These are phyloP conservation scores for Pyrenula aspistea DNA, from an alignment of 495 filamentous ascomycete species.

Conservation along the genomic window DNA sequence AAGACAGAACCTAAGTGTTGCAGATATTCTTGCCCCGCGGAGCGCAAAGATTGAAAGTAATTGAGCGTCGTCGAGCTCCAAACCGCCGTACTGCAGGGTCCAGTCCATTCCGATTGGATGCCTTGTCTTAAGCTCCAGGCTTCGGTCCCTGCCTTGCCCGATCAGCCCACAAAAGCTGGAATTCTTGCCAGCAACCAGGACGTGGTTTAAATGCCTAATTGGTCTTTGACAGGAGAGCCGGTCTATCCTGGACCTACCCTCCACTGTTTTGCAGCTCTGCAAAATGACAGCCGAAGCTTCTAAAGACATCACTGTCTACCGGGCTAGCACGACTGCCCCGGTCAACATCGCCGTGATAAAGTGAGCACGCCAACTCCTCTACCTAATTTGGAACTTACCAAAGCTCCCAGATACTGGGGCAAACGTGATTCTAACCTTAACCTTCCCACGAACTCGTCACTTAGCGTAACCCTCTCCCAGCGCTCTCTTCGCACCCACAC, in stretches of 20 bases:
- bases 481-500: constrained; percentile 88
- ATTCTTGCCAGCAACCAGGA: no score
- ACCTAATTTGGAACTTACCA: no score
- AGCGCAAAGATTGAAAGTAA: no score
- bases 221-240: no score
- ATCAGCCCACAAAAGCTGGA: no score
- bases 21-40: no score
- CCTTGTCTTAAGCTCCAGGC: constrained; percentile 27
- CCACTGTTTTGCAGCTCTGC: constrained; percentile 5
- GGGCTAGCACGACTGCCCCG: constrained; percentile 88
- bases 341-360: constrained; percentile 99
- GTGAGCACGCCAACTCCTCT: no score
- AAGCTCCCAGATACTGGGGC: constrained; percentile 77
- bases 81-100: no score
- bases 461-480: constrained; percentile 92
- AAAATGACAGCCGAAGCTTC: constrained; percentile 31
- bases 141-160: constrained; percentile 23
- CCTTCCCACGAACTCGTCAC: constrained; percentile 92
- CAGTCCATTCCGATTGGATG: background rate
- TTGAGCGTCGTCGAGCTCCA: no score
- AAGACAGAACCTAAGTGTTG: no score
- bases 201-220: no score
- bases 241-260: constrained; percentile 10
- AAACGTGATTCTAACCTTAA: constrained; percentile 89
- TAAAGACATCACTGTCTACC: constrained; percentile 41